Conservation (phyloP, 1,284 basidiomycete species). For the Neonothopanus nambi region DNA sequence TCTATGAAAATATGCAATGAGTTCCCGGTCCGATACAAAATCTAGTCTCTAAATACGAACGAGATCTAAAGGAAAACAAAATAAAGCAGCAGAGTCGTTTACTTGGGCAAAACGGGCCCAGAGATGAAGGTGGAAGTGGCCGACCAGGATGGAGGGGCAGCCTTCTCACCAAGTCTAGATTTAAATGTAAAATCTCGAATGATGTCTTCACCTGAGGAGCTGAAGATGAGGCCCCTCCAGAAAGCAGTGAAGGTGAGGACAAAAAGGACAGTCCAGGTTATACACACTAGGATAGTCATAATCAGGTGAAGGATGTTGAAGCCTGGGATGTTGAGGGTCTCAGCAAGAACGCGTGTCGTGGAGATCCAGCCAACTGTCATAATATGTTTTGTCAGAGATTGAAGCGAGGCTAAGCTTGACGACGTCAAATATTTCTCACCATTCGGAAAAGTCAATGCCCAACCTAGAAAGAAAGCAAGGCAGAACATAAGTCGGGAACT, state of each 20-base stretch:
- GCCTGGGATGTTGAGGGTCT: conserved; percentile 39
- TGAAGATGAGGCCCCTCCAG: conserved; percentile 44
- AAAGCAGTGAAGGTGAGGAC: conserved; percentile 41
- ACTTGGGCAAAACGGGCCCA: no score
- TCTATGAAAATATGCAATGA: no score
- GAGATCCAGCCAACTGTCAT: conserved; percentile 44
- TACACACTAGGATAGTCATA: conserved; percentile 38
- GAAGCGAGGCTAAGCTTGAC: not conserved
- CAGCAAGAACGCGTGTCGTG: conserved; percentile 38
- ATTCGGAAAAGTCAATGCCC: conserved; percentile 52
- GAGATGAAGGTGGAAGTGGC: no score
- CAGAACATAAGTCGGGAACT: no score
- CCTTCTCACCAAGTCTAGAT: no score
- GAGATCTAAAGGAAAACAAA: no score
- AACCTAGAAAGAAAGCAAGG: conserved; percentile 28
- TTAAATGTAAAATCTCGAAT: conserved; percentile 30
- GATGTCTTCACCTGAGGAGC: conserved; percentile 43
- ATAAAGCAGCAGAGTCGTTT: no score
- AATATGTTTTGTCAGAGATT: not conserved
- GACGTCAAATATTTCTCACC: conserved; percentile 7
- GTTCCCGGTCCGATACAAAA: no score
- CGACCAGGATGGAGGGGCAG: no score
- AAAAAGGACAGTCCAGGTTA: conserved; percentile 41
- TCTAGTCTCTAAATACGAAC: no score
- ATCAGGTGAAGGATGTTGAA: conserved; percentile 41